These are phyloP conservation scores for Amanita muscaria DNA, from an alignment of 768 basidiomycete species.

Conservation along the genomic window DNA sequence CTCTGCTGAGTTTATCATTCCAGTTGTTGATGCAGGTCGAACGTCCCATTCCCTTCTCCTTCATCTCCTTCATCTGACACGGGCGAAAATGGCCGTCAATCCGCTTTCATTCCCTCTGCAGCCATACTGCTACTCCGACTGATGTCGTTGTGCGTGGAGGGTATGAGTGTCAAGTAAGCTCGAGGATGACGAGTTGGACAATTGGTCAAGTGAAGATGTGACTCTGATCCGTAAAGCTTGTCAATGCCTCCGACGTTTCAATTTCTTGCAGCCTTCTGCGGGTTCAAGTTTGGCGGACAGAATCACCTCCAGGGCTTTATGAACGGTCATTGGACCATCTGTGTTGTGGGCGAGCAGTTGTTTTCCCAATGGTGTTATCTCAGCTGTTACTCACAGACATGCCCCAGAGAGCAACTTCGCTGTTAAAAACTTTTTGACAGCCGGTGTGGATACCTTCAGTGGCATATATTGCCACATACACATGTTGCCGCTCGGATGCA, in stretches of 20 bases:
- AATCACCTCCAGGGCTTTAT: slow-evolving; percentile 64
- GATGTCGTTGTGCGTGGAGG: slow-evolving; percentile 63
- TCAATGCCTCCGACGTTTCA: background rate
- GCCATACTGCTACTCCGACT: slow-evolving; percentile 27
- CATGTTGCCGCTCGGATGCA: too few relatives aligned
- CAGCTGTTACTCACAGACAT: too few relatives aligned
- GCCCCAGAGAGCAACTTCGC: too few relatives aligned
- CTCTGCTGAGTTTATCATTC: slow-evolving; percentile 65
- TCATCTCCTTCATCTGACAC: slow-evolving; percentile 5
- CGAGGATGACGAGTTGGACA: slow-evolving; percentile 39
- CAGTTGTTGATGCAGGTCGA: slow-evolving; percentile 38
- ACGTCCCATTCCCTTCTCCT: slow-evolving; percentile 44
- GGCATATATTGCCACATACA: too few relatives aligned
- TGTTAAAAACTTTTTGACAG: too few relatives aligned
- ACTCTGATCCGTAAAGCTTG: slow-evolving; percentile 21
- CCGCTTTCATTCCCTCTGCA: slow-evolving; percentile 34
- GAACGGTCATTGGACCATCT: slow-evolving; percentile 80
- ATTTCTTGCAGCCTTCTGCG: slow-evolving; percentile 43
- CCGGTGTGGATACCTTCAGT: too few relatives aligned
- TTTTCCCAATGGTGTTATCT: background rate
- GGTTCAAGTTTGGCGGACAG: slow-evolving; percentile 51
- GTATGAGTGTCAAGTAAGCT: slow-evolving; percentile 75
- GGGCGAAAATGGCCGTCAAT: slow-evolving; percentile 19
- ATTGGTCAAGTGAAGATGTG: slow-evolving; percentile 73
- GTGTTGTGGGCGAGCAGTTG: slow-evolving; percentile 61